Evolutionary conservation across 2,329 filamentous ascomycete species (phyloP).

Genomic region (Colletotrichum lini): DNA sequence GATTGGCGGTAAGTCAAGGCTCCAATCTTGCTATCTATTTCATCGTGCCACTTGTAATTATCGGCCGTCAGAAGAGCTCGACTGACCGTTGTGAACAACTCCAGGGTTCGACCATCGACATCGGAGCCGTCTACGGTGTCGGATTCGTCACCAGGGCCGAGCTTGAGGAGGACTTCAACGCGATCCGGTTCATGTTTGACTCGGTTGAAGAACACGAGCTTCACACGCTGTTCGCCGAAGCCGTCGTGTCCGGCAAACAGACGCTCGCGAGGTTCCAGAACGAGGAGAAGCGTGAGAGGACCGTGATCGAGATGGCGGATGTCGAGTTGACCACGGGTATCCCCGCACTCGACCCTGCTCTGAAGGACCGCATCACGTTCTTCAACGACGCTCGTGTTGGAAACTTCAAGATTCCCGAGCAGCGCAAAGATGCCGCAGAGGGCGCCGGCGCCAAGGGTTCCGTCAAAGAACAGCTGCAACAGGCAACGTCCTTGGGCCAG

Average conservation of each 20-base stretch:
- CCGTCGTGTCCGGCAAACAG: conserved; percentile 51
- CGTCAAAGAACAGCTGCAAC: conserved; percentile 12
- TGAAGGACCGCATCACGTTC: conserved; percentile 1
- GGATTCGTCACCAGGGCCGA: conserved; percentile 54
- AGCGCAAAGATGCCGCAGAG: neutral
- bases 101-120: conserved; percentile 51
- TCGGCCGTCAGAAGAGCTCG: too few relatives aligned
- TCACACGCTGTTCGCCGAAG: conserved; percentile 60
- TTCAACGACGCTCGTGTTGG: conserved; percentile 14
- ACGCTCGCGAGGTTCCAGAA: too few relatives aligned
- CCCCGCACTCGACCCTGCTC: neutral
- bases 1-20: conserved; percentile 46
- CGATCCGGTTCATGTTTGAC: conserved; percentile 30
- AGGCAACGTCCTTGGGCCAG: conserved; percentile 10
- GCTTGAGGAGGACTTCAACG: conserved; percentile 30
- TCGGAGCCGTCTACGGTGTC: conserved; percentile 56
- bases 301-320: neutral
- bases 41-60: too few relatives aligned
- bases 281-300: too few relatives aligned
- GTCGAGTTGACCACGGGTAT: conserved; percentile 6
- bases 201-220: conserved; percentile 50
- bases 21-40: too few relatives aligned
- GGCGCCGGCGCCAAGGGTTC: neutral
- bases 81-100: too few relatives aligned
- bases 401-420: conserved; percentile 8